Evolutionary conservation across 768 basidiomycete species (phyloP).

Genomic region (Stropharia rugosoannulata): DNA sequence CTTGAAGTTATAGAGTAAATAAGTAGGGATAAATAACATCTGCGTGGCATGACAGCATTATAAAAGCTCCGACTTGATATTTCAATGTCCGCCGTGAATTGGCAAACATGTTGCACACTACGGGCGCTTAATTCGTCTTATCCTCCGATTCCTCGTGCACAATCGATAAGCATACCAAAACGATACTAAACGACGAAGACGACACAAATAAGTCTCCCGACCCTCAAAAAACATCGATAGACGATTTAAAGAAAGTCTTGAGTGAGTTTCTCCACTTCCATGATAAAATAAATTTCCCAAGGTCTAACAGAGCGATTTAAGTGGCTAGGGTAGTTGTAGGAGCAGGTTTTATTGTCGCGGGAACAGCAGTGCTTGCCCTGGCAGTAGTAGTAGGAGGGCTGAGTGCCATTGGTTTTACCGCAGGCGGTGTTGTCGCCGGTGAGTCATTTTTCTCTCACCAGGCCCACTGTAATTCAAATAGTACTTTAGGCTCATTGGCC

Average conservation of each 20-base stretch:
- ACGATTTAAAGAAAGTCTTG: neutral
- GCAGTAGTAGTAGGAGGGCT: constrained; percentile 8
- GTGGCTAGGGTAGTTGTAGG: constrained; percentile 1
- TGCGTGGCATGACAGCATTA: too few species aligned
- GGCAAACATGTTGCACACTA: neutral
- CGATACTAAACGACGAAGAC: neutral
- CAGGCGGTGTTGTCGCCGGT: constrained; percentile 15
- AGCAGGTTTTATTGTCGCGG: constrained; percentile 10
- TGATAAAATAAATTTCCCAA: neutral
- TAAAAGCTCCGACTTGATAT: too few species aligned
- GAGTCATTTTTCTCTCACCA: neutral
- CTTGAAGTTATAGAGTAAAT: too few species aligned
- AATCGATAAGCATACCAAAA: neutral
- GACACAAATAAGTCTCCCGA: neutral
- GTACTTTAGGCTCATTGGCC: constrained; percentile 13
- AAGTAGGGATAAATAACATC: too few species aligned
- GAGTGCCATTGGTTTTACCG: constrained; percentile 13
- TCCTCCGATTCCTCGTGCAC: neutral
- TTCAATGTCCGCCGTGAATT: too few species aligned
- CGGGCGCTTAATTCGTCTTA: constrained; percentile 1
- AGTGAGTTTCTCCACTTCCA: neutral
- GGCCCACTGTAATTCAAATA: neutral
- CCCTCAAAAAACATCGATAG: neutral
- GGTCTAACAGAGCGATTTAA: neutral
- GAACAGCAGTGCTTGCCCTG: constrained; percentile 11